Evolutionary conservation across 2,329 filamentous ascomycete species (phyloP), one percentile per base, ranked within the genome.

Genomic region (Neopestalotiopsis rosae): DNA sequence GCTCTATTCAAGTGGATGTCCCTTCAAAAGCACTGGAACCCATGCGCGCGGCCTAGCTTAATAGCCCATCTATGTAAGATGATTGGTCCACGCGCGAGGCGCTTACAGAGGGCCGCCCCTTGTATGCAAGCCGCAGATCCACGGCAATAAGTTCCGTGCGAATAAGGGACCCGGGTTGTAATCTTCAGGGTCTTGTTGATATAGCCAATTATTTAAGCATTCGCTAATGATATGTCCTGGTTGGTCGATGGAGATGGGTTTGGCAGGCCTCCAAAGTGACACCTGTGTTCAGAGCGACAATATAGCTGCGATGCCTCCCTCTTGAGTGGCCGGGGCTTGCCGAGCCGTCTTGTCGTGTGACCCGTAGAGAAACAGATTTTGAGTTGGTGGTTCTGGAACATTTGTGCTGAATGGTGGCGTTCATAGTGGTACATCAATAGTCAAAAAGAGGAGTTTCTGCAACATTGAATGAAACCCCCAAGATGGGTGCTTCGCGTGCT

Each of bases 41-140:
- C n/a, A 65, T 49, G 62, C 62, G 62, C 62, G 62, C 62, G 62
- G 9, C 42, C 52, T 20, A 65, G 62, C 38, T 45, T n/a, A 17
- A 13, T 13, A 24, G 62, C 7, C 59, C 34, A n/a, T 45, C 40
- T 45, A 12, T 65, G 40, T 28, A 24, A 49, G 38, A 49, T 65
- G 62, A 65, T 65, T 65, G 62, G 62, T 28, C 38, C 12, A 20
- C 20, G 62, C 13, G 62, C 40, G 38, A 49, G 42, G 62, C 13
- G 40, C 62, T 28, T 49, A 24, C 24, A 52, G 38, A 65, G 57
- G 57, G 17, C 57, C 28, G 7, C 10, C 13, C 7, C 2, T 30
- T 13, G 40, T 14, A 7, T 32, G 12, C 17, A 28, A 40, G 40
- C 4, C 7, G n/a, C 6, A 52, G 20, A 52, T 28, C 20, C n/a